A percentile compares a stretch with the other conserved stretches of the same genome.
These are phyloP conservation scores for Calycina herbarum DNA, from an alignment of 2,329 filamentous ascomycete species.

Conservation along the genomic window DNA sequence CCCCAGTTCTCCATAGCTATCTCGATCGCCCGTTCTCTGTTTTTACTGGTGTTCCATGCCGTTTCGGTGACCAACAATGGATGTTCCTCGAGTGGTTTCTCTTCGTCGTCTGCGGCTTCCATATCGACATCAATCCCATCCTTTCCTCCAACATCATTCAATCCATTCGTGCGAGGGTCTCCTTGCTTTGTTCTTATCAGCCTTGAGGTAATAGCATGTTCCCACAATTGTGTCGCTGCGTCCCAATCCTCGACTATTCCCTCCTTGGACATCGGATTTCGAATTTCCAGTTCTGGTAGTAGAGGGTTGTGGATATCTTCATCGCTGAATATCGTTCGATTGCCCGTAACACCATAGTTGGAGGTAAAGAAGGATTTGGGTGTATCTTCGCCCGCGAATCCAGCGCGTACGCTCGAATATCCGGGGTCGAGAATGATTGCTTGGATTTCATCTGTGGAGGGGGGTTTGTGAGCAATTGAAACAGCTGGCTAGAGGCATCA, in stretches of 20 bases:
- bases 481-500: slow-evolving; percentile 19
- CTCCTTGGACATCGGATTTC: slow-evolving; percentile 88
- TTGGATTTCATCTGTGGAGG: slow-evolving; percentile 81
- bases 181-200: slow-evolving; percentile 75
- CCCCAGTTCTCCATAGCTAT: slow-evolving; percentile 98
- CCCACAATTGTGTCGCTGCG: slow-evolving; percentile 83
- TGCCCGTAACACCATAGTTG: slow-evolving; percentile 69
- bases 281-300: slow-evolving; percentile 73
- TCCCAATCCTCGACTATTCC: slow-evolving; percentile 97
- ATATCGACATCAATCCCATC: slow-evolving; percentile 55
- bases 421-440: slow-evolving; percentile 96
- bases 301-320: slow-evolving; percentile 77
- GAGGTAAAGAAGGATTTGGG: slow-evolving; percentile 92
- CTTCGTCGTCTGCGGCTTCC: slow-evolving; percentile 57
- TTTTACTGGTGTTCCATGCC: slow-evolving; percentile 85
- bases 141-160: slow-evolving; percentile 61
- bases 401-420: slow-evolving; percentile 86
- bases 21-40: slow-evolving; percentile 91
- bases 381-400: slow-evolving; percentile 96
- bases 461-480: slow-evolving; percentile 16
- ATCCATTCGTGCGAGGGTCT: slow-evolving; percentile 71
- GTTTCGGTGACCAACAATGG: slow-evolving; percentile 93
- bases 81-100: slow-evolving; percentile 84
- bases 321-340: slow-evolving; percentile 76
- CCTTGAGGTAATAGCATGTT: slow-evolving; percentile 85